phyloP scores from a whole-genome alignment of 2,329 filamentous ascomycete genomes.

The Golovinomyces cichoracearum region DNA sequence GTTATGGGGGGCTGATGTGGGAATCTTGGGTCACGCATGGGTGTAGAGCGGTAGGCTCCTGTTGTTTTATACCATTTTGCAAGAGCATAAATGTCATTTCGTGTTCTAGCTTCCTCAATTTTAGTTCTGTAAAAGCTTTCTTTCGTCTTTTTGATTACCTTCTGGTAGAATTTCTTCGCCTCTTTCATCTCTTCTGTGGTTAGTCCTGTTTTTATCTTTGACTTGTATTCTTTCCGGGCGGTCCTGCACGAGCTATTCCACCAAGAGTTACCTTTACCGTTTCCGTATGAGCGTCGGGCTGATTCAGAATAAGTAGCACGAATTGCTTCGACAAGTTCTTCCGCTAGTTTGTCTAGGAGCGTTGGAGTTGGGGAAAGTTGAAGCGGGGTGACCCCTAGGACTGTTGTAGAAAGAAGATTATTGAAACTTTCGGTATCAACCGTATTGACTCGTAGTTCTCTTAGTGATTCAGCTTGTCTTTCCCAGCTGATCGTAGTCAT shows the following conservation, averaged over 20 bases:
- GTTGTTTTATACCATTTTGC: background rate
- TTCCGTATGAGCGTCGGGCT: background rate
- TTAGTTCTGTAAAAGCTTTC: background rate
- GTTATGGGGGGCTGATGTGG: background rate
- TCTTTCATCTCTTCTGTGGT: background rate
- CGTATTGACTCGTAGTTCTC: background rate
- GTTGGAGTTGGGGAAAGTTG: background rate
- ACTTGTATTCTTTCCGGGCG: background rate
- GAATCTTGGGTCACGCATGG: background rate
- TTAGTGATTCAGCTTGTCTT: too few relatives aligned
- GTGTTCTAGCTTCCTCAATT: background rate
- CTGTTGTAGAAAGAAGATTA: background rate
- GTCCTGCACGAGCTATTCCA: background rate
- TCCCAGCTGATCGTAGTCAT: background rate
- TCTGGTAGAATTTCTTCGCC: background rate
- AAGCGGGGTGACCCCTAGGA: background rate
- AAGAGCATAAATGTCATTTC: background rate
- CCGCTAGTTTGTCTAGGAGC: background rate
- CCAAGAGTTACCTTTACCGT: background rate
- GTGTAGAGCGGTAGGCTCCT: background rate
- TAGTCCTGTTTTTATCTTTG: background rate
- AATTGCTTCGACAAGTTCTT: background rate
- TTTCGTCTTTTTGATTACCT: background rate
- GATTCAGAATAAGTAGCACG: background rate
- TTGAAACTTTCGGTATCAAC: background rate